phyloP scores from a whole-genome alignment of 148 eudicot species.

The Heliamphora exappendiculata region DNA sequence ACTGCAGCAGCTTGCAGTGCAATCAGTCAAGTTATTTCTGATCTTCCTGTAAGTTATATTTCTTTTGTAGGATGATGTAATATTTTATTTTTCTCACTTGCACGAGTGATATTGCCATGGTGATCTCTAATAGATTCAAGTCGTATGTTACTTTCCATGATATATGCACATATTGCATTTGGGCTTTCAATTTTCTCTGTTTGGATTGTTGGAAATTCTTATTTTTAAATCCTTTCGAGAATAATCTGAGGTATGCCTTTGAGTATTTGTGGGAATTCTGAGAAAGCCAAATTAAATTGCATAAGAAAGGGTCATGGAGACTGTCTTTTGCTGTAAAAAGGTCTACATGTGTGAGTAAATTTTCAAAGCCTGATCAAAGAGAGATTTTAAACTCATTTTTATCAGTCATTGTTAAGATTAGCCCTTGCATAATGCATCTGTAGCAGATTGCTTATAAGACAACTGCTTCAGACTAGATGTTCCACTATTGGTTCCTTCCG shows the following conservation, averaged over 20 bases:
- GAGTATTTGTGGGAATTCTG: background rate
- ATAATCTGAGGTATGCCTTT: background rate
- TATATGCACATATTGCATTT: background rate
- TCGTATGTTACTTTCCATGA: background rate
- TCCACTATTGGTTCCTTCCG: background rate
- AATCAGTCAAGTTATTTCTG: slow-evolving; percentile 82
- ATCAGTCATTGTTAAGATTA: background rate
- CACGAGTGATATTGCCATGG: background rate
- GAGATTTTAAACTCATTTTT: background rate
- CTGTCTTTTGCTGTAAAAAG: background rate
- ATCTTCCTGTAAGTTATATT: slow-evolving; percentile 78
- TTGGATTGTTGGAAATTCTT: background rate
- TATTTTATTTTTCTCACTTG: background rate
- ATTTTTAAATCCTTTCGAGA: background rate
- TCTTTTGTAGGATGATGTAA: background rate
- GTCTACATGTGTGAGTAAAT: background rate
- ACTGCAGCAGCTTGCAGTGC: slow-evolving; percentile 99
- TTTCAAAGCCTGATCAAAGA: background rate
- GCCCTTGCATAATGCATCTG: background rate
- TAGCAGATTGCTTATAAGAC: background rate
- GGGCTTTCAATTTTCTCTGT: background rate
- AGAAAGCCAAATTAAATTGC: background rate
- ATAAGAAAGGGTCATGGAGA: background rate
- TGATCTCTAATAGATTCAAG: background rate
- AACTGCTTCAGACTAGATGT: background rate